Evolutionary conservation across 2,329 filamentous ascomycete genomes (phyloP), one percentile per base, ranked within the genome.

Genomic region (Aulographum hederae): DNA sequence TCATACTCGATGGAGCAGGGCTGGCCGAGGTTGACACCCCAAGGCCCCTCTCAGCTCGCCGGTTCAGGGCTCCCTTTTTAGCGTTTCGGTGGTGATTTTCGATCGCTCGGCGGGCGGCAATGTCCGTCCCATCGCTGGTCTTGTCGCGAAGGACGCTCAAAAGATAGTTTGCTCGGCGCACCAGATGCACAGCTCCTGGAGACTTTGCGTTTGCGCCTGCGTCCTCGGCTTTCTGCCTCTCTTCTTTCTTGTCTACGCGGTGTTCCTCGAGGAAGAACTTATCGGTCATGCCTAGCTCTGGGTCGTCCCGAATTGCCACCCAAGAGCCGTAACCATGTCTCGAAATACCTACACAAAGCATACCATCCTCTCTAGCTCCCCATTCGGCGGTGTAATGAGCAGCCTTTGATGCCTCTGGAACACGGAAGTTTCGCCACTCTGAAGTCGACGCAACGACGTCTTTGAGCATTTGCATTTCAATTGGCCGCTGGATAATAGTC

Each of bases 191-290:
- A 15, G 89, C 86, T n/a, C 89, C 89, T 3, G 89, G 89, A 3
- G 86, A 92, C 46, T 92, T 91, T 21, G 80, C 79, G 13, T 65
- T 64, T 6, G 32, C 26, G 5, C 6, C 19, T 6, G 35, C 32
- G 11, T 14, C 32, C 13, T 81, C 76, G 12, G 61, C 70, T 45
- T 82, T 81, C 46, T 65, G 78, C 21, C 89, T 77, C 52, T 94
- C 84, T 45, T 89, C 85, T 51, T 95, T 95, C 58, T 91, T 89
- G 52, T 92, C 89, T 13, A 95, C 86, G n/a, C 86, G 78, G 51
- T 95, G 85, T 53, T 98, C 91, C 50, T 98, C 89, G 2, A 98
- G 60, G 58, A 92, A 98, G 50, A 95, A 80, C 47, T 94, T 95
- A 44, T 93, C 84, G 2, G 63, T 60, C 58, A 98, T 74, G 6